Conservation (phyloP, 2,329 filamentous ascomycete species). For the Sporothrix schenckii region DNA sequence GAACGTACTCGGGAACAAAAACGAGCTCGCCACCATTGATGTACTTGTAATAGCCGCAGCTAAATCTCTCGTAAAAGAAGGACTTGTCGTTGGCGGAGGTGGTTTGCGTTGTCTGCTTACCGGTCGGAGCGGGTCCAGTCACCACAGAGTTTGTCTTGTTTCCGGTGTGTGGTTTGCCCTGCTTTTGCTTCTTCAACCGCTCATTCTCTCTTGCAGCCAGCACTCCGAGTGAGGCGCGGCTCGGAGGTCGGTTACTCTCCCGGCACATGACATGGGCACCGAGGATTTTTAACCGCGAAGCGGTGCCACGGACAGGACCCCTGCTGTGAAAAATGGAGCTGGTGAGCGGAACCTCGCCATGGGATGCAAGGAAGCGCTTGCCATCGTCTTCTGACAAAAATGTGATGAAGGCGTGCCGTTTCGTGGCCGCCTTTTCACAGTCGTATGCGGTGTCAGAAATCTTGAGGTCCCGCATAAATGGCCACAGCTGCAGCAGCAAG, state of each 20-base stretch:
- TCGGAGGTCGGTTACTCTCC: constrained; percentile 33
- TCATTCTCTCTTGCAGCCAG: constrained; percentile 37
- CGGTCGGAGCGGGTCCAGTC: background rate
- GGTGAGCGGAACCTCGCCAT: constrained; percentile 38
- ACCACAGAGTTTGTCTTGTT: background rate
- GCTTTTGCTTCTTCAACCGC: constrained; percentile 20
- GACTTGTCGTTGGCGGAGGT: constrained; percentile 22
- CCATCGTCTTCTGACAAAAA: constrained; percentile 50
- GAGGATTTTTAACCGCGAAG: constrained; percentile 41
- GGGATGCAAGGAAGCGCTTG: constrained; percentile 46
- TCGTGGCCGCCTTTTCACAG: constrained; percentile 49
- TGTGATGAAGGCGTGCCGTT: constrained; percentile 46
- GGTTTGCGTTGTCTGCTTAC: background rate
- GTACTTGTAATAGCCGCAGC: constrained; percentile 54
- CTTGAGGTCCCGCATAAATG: constrained; percentile 46
- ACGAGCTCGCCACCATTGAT: constrained; percentile 41
- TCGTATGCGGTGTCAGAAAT: constrained; percentile 47
- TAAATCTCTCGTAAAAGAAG: constrained; percentile 34
- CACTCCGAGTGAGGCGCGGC: constrained; percentile 35
- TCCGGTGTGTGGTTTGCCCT: background rate
- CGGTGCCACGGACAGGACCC: constrained; percentile 20
- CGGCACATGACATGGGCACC: constrained; percentile 41
- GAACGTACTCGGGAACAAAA: constrained; percentile 50
- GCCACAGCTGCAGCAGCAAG: constrained; percentile 47
- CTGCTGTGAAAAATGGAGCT: background rate